phyloP scores from a whole-genome alignment of 73 alveolate genomes.

The Symbiodinium pilosum region DNA sequence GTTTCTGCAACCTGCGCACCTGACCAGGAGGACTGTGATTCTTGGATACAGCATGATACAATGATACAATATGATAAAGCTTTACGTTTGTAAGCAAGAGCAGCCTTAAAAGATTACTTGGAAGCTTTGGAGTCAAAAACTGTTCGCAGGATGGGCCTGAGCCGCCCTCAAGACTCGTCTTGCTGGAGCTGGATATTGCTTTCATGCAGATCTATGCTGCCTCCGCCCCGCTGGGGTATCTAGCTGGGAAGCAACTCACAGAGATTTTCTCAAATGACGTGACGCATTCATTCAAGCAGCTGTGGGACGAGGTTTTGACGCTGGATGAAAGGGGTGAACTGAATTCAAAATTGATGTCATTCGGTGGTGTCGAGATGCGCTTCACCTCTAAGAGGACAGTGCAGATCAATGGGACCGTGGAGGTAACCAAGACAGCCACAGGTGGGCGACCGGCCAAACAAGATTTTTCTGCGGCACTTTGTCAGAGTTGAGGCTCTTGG shows the following conservation, averaged over 20 bases:
- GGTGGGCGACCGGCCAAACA: too few relatives aligned
- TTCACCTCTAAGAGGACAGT: background rate
- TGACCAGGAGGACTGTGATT: too few relatives aligned
- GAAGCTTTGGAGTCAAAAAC: too few relatives aligned
- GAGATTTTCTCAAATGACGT: background rate
- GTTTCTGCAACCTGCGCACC: too few relatives aligned
- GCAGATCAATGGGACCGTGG: background rate
- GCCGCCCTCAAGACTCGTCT: background rate
- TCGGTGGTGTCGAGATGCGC: background rate
- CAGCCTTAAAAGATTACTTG: background rate
- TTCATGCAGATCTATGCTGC: background rate
- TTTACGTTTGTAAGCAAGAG: background rate
- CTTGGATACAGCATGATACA: too few relatives aligned
- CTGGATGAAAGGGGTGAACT: background rate
- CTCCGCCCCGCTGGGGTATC: background rate
- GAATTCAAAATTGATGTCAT: background rate
- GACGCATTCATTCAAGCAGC: background rate
- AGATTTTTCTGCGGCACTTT: too few relatives aligned
- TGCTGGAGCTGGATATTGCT: conserved; percentile 3
- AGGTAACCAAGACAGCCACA: background rate
- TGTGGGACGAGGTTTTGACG: background rate
- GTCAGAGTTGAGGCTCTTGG: too few relatives aligned
- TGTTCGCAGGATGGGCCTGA: too few relatives aligned
- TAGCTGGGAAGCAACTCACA: background rate
- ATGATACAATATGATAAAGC: too few relatives aligned